Conservation (phyloP, 768 basidiomycete species). For the Suillus subaureus region DNA sequence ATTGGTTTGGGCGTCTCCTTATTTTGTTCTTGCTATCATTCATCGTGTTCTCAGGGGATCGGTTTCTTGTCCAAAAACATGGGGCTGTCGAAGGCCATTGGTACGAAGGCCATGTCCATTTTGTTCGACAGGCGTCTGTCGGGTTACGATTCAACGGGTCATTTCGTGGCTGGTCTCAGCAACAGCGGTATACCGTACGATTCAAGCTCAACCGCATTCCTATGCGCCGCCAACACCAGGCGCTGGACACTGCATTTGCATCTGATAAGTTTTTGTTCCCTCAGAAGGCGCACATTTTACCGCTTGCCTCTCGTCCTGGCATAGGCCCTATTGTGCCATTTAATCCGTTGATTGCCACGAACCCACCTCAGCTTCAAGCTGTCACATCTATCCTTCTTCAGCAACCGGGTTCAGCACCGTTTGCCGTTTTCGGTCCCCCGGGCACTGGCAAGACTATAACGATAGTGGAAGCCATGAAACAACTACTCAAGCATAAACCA, state of each 20-base stretch:
- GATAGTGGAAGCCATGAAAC: conserved; percentile 61
- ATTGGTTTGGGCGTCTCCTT: conserved; percentile 49
- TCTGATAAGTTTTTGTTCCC: conserved; percentile 54
- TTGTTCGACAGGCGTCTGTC: conserved; percentile 43
- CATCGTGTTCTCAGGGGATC: conserved; percentile 26
- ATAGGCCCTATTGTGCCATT: conserved; percentile 25
- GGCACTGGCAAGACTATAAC: conserved; percentile 74
- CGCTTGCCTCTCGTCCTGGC: not conserved
- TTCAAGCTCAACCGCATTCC: conserved; percentile 60
- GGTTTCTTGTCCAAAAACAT: conserved; percentile 27
- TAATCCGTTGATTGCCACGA: conserved; percentile 48
- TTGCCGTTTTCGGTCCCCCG: conserved; percentile 66
- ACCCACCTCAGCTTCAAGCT: conserved; percentile 50
- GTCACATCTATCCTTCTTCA: conserved; percentile 48
- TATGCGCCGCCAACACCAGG: conserved; percentile 57
- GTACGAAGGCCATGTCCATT: conserved; percentile 50
- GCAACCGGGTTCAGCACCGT: conserved; percentile 51
- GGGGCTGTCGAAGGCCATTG: conserved; percentile 23
- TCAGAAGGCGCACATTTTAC: conserved; percentile 9
- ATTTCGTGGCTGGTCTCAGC: conserved; percentile 34
- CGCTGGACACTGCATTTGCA: conserved; percentile 41
- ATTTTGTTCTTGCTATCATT: conserved; percentile 11
- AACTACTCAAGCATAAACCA: conserved; percentile 47
- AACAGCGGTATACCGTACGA: conserved; percentile 48
- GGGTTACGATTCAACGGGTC: conserved; percentile 47